Base-by-base conservation (phyloP, 2,329 filamentous ascomycete genomes). In the Pyricularia sp. region DNA sequence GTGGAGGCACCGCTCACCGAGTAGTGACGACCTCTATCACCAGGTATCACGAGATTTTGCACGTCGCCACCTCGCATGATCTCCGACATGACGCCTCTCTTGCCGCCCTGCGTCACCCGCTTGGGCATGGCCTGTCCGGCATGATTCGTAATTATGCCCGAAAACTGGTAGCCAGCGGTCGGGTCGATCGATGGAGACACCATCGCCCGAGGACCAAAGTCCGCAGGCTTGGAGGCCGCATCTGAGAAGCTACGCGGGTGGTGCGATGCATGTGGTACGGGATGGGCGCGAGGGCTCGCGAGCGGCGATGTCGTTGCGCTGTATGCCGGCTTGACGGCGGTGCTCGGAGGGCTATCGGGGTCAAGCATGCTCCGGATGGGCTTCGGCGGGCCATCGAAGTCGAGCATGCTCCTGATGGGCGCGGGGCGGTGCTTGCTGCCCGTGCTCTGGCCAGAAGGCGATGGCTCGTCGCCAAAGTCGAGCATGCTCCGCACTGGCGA, bases 401-500 rank as follows among this genome's bases (percentile, higher is more conserved):
- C 86, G 69, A 90, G 82, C 86, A 91, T 88, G 78, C 88, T 91
- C 72, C 88, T 84, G 67, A 89, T 82, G 6, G 86, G 84, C 50
- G 83, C 82, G 71, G 79, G 82, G 70, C 81, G 79, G 72, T 79
- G 74, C 65, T 76, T 78, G 68, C 76, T 75, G 20, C 64, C 64
- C 70, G 72, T 66, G 71, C 64, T 67, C 30, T 69, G 61, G 69
- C 50, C 71, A 58, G 65, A 59, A 2, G 70, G 65, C 25, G 70
- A 69, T n/a, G 71, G 68, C 42, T 81, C 82, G 69, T 85, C 81
- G 33, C 33, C 81, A 73, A 88, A 82, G 75, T 89, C 86, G 23
- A 90, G 81, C 85, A 91, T 88, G 77, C 88, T 92, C 73, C 90
- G 85, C 68, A 91, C 85, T 12, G 90, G 89, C 28, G 90, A 91